Percentiles rank a stretch among this genome's conserved stretches.
Conservation (phyloP, 2,329 filamentous ascomycete species). For the Beauveria medogensis region DNA sequence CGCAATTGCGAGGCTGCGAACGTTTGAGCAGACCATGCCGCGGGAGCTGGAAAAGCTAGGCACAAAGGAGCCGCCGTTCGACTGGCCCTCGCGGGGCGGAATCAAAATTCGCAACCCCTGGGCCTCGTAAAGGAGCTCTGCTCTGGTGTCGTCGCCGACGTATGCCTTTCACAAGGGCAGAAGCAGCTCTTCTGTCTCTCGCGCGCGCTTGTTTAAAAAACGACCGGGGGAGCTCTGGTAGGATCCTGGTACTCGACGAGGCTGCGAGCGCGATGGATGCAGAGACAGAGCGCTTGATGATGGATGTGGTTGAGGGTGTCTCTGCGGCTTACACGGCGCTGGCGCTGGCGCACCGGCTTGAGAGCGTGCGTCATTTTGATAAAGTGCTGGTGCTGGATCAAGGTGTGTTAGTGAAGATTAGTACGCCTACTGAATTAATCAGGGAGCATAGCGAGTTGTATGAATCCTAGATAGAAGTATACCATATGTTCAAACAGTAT, state of each 20-base stretch:
- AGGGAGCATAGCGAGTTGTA: not conserved
- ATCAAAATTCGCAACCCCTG: conserved; percentile 5
- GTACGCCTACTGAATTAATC: not conserved
- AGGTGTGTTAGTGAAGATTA: not conserved
- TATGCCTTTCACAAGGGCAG: not conserved
- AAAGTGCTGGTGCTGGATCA: not conserved
- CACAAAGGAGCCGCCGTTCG: not conserved
- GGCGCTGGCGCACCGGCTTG: conserved; percentile 2
- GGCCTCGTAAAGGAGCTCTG: not conserved
- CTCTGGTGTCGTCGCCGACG: not conserved
- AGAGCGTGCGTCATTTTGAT: conserved; percentile 3
- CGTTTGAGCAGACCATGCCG: not conserved
- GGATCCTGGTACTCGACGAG: conserved; percentile 8
- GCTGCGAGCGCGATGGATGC: conserved; percentile 8
- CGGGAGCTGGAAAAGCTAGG: not conserved
- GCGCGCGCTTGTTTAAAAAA: too few relatives aligned
- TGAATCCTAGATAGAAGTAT: not conserved
- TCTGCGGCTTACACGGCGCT: conserved; percentile 3
- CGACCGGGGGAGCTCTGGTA: too few relatives aligned
- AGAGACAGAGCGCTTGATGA: conserved; percentile 3
- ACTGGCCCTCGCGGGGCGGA: not conserved
- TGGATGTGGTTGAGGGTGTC: not conserved
- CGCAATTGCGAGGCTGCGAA: too few relatives aligned
- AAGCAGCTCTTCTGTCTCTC: too few relatives aligned
- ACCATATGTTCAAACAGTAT: too few relatives aligned